Conservation (phyloP, 106 monocot genomes). For the Alisma plantagoaquatica region DNA sequence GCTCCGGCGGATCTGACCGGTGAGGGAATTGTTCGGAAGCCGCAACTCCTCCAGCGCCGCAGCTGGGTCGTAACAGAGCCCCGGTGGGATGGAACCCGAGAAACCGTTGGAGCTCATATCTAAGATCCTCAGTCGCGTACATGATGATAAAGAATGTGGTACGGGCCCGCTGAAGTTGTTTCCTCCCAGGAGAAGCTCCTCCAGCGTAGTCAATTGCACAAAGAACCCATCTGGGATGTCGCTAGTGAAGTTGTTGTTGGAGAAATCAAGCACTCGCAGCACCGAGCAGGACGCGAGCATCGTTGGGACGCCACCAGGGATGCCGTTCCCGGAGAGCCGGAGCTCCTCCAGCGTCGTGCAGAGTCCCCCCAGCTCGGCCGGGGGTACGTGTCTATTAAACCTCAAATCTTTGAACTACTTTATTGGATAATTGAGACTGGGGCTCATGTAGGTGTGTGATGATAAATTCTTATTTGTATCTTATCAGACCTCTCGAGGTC, state of each 20-base stretch:
- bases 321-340: no score
- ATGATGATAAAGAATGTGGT: constrained; percentile 20
- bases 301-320: no score
- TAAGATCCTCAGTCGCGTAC: constrained; percentile 25
- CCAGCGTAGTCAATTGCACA: constrained; percentile 16
- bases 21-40: no score
- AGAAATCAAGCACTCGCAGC: no score
- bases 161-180: constrained; percentile 37
- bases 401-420: constrained; percentile 34
- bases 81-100: constrained; percentile 33
- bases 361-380: no score
- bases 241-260: constrained; percentile 29
- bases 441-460: constrained; percentile 32
- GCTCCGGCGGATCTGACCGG: constrained; percentile 46
- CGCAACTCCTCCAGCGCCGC: constrained; percentile 26
- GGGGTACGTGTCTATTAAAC: no score
- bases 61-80: constrained; percentile 40
- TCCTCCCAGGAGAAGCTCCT: constrained; percentile 44
- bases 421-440: constrained; percentile 16
- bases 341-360: no score
- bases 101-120: constrained; percentile 39
- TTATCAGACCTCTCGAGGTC: no score
- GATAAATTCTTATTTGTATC: no score
- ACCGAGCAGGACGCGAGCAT: no score
- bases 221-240: constrained; percentile 29